These are phyloP conservation scores for Zymoseptoria passerinii DNA, from an alignment of 2,329 filamentous ascomycete genomes.

Conservation along the genomic window DNA sequence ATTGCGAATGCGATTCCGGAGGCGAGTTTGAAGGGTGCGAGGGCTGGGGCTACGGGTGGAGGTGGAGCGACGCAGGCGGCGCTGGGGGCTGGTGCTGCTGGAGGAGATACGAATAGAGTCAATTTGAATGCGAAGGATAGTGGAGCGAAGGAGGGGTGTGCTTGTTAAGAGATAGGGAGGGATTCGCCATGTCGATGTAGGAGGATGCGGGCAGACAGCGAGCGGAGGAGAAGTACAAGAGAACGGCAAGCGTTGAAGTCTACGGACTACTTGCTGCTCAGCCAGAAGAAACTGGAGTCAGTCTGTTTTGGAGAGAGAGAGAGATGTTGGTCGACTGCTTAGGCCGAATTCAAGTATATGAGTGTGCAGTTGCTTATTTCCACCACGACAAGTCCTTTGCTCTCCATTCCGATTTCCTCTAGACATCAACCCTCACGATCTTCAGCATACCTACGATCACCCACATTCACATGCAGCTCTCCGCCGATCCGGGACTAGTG, in stretches of 20 bases:
- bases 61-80: conserved; percentile 48
- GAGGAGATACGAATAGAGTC: conserved; percentile 62
- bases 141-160: conserved; percentile 82
- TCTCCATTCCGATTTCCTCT: no score
- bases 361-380: background rate
- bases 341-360: background rate
- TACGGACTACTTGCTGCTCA: background rate
- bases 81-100: conserved; percentile 33
- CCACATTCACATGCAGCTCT: background rate
- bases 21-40: conserved; percentile 83
- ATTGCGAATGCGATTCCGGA: conserved; percentile 98
- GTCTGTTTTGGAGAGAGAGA: no score
- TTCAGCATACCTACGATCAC: background rate
- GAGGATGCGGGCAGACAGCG: background rate
- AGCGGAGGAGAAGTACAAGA: background rate
- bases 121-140: conserved; percentile 66
- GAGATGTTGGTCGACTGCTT: background rate
- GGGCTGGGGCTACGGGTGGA: conserved; percentile 54
- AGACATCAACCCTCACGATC: background rate
- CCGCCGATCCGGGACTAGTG: background rate
- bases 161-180: conserved; percentile 52
- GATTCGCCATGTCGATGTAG: background rate
- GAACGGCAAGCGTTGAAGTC: background rate
- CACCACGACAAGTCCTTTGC: no score
- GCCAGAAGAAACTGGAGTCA: no score